A percentile compares a stretch with the other conserved stretches of the same genome.
Evolutionary conservation across 306 rosid species (phyloP).

Genomic region (Ceratonia siliqua): DNA sequence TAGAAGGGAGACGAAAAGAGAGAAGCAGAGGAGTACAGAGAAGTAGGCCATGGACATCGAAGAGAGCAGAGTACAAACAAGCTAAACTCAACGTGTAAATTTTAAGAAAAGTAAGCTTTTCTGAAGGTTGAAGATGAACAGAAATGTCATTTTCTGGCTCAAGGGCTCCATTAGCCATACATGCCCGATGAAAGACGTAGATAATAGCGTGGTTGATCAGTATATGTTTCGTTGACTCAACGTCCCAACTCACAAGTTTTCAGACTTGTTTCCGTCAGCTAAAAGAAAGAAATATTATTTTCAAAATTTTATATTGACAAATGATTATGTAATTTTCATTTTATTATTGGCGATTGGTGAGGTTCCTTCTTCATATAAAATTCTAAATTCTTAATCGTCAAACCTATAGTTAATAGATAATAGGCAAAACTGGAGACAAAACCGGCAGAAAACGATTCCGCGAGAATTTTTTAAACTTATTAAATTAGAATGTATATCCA

Average conservation of each 20-base stretch:
- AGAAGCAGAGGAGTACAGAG: conserved; percentile 8
- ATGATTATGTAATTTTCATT: neutral
- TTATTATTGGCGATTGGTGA: neutral
- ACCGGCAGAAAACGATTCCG: no score
- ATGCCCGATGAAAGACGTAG: neutral
- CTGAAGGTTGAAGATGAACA: conserved; percentile 2
- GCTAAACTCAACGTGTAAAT: neutral
- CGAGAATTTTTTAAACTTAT: no score
- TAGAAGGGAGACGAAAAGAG: conserved; percentile 10
- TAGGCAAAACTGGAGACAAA: neutral
- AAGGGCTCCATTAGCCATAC: neutral
- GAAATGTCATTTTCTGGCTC: neutral
- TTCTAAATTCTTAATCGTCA: neutral
- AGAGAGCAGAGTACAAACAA: neutral
- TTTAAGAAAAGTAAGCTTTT: neutral
- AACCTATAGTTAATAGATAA: neutral
- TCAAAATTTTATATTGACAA: neutral
- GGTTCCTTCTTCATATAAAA: neutral
- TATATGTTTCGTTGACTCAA: neutral
- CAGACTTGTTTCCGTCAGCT: neutral
- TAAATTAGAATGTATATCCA: no score
- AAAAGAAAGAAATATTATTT: neutral
- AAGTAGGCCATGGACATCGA: conserved; percentile 16
- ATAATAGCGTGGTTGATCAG: neutral
- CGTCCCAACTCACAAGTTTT: no score